Base-by-base conservation (phyloP, 2,329 filamentous ascomycete genomes). In the Drechslera avenae region DNA sequence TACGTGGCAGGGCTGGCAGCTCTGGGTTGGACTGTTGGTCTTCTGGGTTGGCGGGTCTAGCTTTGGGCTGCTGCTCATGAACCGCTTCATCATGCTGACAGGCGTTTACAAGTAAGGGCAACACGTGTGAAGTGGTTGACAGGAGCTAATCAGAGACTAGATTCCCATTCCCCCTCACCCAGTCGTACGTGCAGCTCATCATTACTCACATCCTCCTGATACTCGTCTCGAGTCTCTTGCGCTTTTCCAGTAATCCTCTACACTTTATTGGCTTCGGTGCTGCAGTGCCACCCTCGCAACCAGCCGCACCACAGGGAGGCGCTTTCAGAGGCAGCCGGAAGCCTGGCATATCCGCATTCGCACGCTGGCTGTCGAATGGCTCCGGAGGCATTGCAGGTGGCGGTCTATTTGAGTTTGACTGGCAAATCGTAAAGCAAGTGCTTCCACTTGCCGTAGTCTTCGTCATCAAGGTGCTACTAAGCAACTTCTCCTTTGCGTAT, bases 401-500 rank as follows among this genome's bases (percentile, higher is more conserved):
- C 14, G 79, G 81, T 7, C 59, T 82, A 3, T 79, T 83, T 46
- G 80, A 82, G 54, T 81, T 82, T 46, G 78, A 82, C 46, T 70
- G 68, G 52, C 63, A 71, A 32, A 72, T 78, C n/a, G 79, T 75
- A 1, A 76, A 75, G 52, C 75, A 77, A 47, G 77, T 79, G 16
- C 64, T 82, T 1, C 79, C 79, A 10, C 64, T 81, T 7, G 78
- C 80, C 1, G 64, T 80, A 10, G 73, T 82, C 40, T 82, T 79
- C 52, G 70, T 81, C 19, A 73, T 75, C 21, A 82, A 80, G 57
- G 73, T 82, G 23, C 68, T 80, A 13, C 72, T 83, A 14, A 81
- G 78, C 57, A 83, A 82, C 64, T 74, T 82, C 46, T 81, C 79
- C 3, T 82, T 81, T 55, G 79, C 80, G 75, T 79, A 73, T 52